Evolutionary conservation across 73 alveolate species (phyloP), one percentile per base, ranked within the genome.

Genomic region (Stentor coeruleus): DNA sequence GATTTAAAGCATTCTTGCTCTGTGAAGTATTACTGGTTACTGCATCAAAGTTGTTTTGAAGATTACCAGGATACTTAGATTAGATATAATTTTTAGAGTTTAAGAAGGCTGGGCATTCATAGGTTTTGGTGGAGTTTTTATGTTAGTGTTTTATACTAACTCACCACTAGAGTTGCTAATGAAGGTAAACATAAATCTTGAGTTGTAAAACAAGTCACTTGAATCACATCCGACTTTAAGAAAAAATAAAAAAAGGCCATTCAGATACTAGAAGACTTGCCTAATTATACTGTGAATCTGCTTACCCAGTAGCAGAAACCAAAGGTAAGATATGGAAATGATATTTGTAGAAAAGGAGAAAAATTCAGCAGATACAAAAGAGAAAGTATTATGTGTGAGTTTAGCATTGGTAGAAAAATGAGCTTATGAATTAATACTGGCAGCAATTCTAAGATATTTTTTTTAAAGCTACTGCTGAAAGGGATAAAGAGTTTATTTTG

Each of bases 221-320:
- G n/a, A n/a, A n/a, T n/a, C n/a, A n/a, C n/a, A n/a, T n/a, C n/a
- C n/a, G n/a, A n/a, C n/a, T n/a, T n/a, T n/a, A n/a, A n/a, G n/a
- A n/a, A n/a, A n/a, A 77, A 74, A 59, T 75, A 76, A 85, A 85
- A 86, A 87, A 84, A 81, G 90, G 86, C 76, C 81, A 81, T 72
- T 89, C 95, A 38, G 85, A 85, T 85, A 76, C 81, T 76, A 74
- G 90, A 35, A 74, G 81, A 14, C 74, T 72, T 26, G 58, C 89
- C 37, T 81, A 89, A 86, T 77, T 89, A 36, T 74, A 82, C 39
- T 89, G 91, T 86, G 59, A 89, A 39, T 38, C 92, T 31, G 87
- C 84, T 74, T 79, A 83, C 41, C 93, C 92, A 31, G 90, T 74
- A 28, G 77, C 39, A 77, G 88, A 85, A 74, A 73, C 79, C 49